Percentiles rank a stretch among this genome's conserved stretches.
These are phyloP conservation scores for Pseudogymnoascus sp. DNA, from an alignment of 2,329 filamentous ascomycete species.

Conservation along the genomic window DNA sequence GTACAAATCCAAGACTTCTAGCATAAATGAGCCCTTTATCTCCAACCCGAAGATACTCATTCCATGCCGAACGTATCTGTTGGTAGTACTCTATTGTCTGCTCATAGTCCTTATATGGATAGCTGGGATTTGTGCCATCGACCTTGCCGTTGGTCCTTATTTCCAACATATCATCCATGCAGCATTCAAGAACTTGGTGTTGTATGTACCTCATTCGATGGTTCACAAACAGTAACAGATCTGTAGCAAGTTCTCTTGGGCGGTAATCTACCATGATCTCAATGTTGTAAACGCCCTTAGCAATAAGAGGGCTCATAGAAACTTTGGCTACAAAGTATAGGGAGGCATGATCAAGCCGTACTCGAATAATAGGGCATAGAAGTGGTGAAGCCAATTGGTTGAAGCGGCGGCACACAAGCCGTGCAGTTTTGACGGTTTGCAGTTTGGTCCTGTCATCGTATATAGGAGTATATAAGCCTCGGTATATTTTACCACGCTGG, in stretches of 20 bases:
- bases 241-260: neutral
- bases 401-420: slow-evolving; percentile 6
- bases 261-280: slow-evolving; percentile 5
- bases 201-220: neutral
- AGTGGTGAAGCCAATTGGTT: neutral
- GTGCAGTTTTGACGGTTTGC: neutral
- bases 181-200: neutral
- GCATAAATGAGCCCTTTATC: neutral
- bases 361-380: neutral
- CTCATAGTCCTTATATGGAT: neutral
- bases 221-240: neutral
- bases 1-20: neutral
- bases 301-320: neutral
- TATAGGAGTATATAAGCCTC: neutral
- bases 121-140: neutral
- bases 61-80: neutral
- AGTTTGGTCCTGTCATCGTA: neutral
- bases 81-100: neutral
- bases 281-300: neutral
- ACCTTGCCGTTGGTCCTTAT: neutral
- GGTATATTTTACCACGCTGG: neutral
- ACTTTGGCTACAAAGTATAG: neutral
- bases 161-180: neutral
- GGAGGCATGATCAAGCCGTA: slow-evolving; percentile 7
- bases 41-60: neutral